Conservation (phyloP, 352 stramenopile genomes). For the Detonula confervacea region DNA sequence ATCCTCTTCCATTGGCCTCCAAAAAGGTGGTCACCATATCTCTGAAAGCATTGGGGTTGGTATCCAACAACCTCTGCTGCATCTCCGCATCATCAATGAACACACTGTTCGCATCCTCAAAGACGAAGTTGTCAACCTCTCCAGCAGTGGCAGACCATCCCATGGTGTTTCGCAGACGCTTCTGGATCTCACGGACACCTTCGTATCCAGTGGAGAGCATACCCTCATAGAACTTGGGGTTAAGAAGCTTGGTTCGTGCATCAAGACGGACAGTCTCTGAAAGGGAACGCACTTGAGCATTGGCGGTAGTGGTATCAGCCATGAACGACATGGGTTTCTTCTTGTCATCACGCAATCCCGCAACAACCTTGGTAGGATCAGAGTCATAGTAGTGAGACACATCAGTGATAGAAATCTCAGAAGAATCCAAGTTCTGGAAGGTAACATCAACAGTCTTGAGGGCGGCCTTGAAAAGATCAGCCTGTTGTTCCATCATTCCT, state of each 20-base stretch:
- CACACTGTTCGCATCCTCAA: conserved; percentile 89
- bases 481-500: conserved; percentile 89
- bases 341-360: conserved; percentile 87
- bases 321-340: conserved; percentile 90
- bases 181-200: conserved; percentile 89
- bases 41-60: conserved; percentile 89
- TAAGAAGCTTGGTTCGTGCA: conserved; percentile 89
- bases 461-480: conserved; percentile 87
- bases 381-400: conserved; percentile 91
- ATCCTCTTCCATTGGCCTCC: conserved; percentile 88
- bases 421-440: conserved; percentile 90
- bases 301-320: conserved; percentile 90
- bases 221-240: conserved; percentile 91
- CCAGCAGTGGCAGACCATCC: conserved; percentile 89
- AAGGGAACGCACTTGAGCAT: conserved; percentile 88
- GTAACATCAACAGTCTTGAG: conserved; percentile 89
- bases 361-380: conserved; percentile 90
- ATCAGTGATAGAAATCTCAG: conserved; percentile 90
- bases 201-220: conserved; percentile 90
- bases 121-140: conserved; percentile 91
- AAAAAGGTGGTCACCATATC: conserved; percentile 91
- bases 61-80: conserved; percentile 87
- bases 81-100: conserved; percentile 90
- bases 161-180: conserved; percentile 90
- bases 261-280: conserved; percentile 89